phyloP scores from a whole-genome alignment of 768 basidiomycete genomes.

The Tricholomella constricta region DNA sequence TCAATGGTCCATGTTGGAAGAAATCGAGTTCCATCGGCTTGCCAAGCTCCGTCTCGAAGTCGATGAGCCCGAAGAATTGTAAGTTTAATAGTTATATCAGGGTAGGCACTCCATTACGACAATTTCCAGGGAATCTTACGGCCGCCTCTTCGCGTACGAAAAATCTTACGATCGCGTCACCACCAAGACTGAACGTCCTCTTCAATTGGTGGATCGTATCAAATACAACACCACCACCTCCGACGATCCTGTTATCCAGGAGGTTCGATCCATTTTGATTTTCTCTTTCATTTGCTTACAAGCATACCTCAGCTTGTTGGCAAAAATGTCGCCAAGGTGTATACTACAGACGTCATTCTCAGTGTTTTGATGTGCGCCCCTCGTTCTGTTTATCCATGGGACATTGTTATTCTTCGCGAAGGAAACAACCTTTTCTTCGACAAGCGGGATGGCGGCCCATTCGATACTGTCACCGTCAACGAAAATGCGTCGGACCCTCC shows the following conservation, averaged over 20 bases:
- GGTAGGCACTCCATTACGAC: not conserved
- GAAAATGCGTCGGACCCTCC: slow-evolving; percentile 97
- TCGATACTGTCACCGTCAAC: slow-evolving; percentile 97
- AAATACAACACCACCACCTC: slow-evolving; percentile 98
- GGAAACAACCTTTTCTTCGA: slow-evolving; percentile 94
- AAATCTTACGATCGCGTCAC: slow-evolving; percentile 94
- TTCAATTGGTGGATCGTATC: slow-evolving; percentile 92
- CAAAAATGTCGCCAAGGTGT: slow-evolving; percentile 82
- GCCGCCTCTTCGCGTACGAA: slow-evolving; percentile 90
- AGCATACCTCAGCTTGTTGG: slow-evolving; percentile 61
- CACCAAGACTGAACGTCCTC: slow-evolving; percentile 87
- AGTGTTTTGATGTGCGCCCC: slow-evolving; percentile 96
- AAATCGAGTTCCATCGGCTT: slow-evolving; percentile 94
- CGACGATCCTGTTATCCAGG: slow-evolving; percentile 95
- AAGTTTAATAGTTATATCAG: slow-evolving; percentile 27
- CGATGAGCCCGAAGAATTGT: slow-evolving; percentile 91
- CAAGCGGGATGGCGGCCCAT: slow-evolving; percentile 96
- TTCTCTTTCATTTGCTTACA: slow-evolving; percentile 6
- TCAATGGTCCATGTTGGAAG: slow-evolving; percentile 94
- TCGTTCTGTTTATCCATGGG: slow-evolving; percentile 97
- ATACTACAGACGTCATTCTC: slow-evolving; percentile 94
- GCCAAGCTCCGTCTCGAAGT: slow-evolving; percentile 92
- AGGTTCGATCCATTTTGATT: slow-evolving; percentile 46
- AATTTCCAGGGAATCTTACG: slow-evolving; percentile 71
- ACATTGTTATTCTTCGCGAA: slow-evolving; percentile 92